A percentile compares a stretch with the other conserved stretches of the same genome.
Evolutionary conservation across 148 eudicot species (phyloP).

Genomic region (Arctostaphylos glauca): DNA sequence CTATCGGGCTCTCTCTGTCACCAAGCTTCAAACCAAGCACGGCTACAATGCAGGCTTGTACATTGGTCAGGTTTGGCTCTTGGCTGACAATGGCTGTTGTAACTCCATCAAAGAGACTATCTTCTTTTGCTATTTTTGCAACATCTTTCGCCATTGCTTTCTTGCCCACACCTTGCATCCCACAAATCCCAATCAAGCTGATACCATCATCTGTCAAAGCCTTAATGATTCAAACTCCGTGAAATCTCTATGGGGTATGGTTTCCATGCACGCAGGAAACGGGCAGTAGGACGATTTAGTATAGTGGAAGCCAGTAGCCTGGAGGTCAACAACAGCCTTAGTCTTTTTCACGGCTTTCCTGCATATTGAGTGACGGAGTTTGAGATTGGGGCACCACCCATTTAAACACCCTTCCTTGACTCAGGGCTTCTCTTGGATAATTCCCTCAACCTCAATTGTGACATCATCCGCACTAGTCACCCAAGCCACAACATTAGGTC

Average conservation of each 20-base stretch:
- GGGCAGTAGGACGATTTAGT: neutral
- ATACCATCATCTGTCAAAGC: neutral
- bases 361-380: neutral
- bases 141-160: neutral
- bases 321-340: neutral
- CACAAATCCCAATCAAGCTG: neutral
- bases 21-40: neutral
- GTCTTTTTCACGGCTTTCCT: neutral
- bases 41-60: neutral
- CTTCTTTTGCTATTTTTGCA: neutral
- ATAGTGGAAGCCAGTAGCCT: neutral
- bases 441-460: neutral
- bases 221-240: neutral
- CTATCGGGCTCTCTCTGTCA: neutral
- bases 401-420: neutral
- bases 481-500: neutral
- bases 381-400: neutral
- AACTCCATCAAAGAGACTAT: neutral
- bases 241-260: neutral
- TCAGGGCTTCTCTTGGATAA: neutral
- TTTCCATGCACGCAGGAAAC: neutral
- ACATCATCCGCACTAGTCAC: neutral
- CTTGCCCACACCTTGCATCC: neutral
- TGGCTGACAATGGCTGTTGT: neutral
- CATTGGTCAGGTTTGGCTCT: neutral